These are phyloP conservation scores for Nigrospora osmanthi DNA, from an alignment of 2,329 filamentous ascomycete species.

Conservation along the genomic window DNA sequence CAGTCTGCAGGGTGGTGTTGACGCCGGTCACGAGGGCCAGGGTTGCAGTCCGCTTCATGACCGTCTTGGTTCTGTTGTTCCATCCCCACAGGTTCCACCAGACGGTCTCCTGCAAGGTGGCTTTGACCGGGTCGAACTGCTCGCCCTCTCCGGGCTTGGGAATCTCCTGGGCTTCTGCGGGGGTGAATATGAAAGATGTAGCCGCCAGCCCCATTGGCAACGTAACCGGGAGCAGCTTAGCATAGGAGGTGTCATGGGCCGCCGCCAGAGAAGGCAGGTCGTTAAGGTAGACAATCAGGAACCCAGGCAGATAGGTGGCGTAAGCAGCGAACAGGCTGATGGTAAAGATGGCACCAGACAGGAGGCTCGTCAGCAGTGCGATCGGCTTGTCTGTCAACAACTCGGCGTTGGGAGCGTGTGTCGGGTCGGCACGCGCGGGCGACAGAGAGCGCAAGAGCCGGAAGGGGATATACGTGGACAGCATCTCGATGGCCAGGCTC, in stretches of 20 bases:
- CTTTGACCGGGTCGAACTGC: slow-evolving; percentile 56
- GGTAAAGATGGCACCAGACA: slow-evolving; percentile 67
- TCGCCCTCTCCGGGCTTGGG: slow-evolving; percentile 29
- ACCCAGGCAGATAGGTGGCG: slow-evolving; percentile 60
- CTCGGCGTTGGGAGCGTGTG: slow-evolving; percentile 49
- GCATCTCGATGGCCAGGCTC: slow-evolving; percentile 59
- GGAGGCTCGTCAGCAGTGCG: slow-evolving; percentile 55
- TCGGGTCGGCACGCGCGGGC: slow-evolving; percentile 50
- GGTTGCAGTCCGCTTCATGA: slow-evolving; percentile 56
- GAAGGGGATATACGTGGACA: slow-evolving; percentile 67
- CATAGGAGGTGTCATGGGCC: slow-evolving; percentile 56
- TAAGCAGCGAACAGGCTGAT: slow-evolving; percentile 64
- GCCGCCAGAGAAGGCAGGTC: slow-evolving; percentile 60
- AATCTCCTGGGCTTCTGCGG: slow-evolving; percentile 47
- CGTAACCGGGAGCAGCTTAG: slow-evolving; percentile 52
- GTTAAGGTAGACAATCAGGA: slow-evolving; percentile 70
- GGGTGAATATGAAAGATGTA: slow-evolving; percentile 70
- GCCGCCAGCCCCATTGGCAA: slow-evolving; percentile 59
- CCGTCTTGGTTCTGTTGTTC: slow-evolving; percentile 51
- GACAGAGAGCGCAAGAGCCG: slow-evolving; percentile 63
- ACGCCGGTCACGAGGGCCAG: slow-evolving; percentile 48
- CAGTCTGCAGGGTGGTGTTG: slow-evolving; percentile 57
- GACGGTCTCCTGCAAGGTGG: slow-evolving; percentile 62
- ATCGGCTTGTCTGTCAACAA: slow-evolving; percentile 58
- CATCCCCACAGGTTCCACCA: slow-evolving; percentile 67